Base-by-base conservation (phyloP, 1,139 yeast genomes). In the Eremothecium sinecaudum region DNA sequence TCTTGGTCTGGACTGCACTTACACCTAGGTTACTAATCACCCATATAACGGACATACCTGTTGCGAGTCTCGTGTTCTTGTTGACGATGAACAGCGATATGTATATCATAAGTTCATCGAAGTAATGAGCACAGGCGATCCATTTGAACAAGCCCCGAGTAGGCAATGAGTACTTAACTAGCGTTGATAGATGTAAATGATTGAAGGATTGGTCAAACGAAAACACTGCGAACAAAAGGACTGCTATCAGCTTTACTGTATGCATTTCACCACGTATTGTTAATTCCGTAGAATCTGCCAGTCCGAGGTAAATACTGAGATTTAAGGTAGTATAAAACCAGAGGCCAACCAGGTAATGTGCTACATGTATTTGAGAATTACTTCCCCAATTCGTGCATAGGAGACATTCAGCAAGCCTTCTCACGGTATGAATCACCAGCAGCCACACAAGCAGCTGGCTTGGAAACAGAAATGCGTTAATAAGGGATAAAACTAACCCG, bases 51-150 rank as follows among this genome's bases (percentile, higher is more conserved):
- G 46, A 52, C 2, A 15, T 18, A 21, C 46, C 44, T 11, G 31
- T 49, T 28, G 34, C 44, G 11, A 39, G 46, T 5, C 43, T 54
- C 24, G 11, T 20, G 10, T 45, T 47, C 13, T 42, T 36, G 3
- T 57, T 44, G n/a, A 56, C 43, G 0, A 56, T 30, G 3, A 53
- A 43, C 1, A 71, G 47, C 1, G 72, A 51, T 0, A 64, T 31
- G 48, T 87, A 87, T 13, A 86, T 69, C 18, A 71, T 37, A 2
- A 82, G 61, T 51, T 87, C 97, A 46, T 80, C 81, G 12, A 79
- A 62, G 48, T 86, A 87, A 55, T 87, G 96, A 0, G 96, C 87
- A 47, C 86, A 78, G 9, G 79, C 67, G 2, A 73, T 66, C 10
- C 50, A 48, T 25, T 56, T 56, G 53, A 83, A 79, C 31, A 75